phyloP scores from a whole-genome alignment of 2,329 filamentous ascomycete genomes.

The Cytospora mali region DNA sequence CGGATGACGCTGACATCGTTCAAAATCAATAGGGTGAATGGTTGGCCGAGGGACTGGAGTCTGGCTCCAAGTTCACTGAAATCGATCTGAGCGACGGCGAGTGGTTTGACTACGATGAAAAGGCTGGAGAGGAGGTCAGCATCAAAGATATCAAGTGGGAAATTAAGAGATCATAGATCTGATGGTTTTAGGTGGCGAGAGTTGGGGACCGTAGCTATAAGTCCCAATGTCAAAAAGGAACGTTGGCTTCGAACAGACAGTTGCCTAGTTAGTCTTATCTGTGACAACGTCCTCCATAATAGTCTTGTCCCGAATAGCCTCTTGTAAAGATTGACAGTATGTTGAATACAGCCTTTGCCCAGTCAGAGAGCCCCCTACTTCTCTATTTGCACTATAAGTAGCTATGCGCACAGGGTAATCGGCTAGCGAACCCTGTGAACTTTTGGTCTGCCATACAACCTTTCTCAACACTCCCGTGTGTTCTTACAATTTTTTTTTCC shows the following conservation, averaged over 20 bases:
- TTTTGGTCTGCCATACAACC: background rate
- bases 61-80: conserved; percentile 75
- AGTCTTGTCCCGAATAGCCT: too few relatives aligned
- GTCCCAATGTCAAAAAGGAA: background rate
- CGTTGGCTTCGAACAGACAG: background rate
- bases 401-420: conserved; percentile 3
- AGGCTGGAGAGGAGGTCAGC: conserved; percentile 86
- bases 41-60: conserved; percentile 80
- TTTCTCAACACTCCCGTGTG: background rate
- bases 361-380: background rate
- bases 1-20: conserved; percentile 22
- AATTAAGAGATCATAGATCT: conserved; percentile 68
- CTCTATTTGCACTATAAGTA: conserved; percentile 11
- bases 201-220: too few relatives aligned
- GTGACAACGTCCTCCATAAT: too few relatives aligned
- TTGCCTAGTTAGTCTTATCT: background rate
- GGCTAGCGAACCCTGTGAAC: background rate
- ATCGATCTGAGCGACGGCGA: conserved; percentile 89
- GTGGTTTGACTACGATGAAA: conserved; percentile 98
- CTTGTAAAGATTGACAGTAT: background rate
- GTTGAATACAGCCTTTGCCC: too few relatives aligned
- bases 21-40: conserved; percentile 81
- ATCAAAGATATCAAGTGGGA: conserved; percentile 90
- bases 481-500: background rate
- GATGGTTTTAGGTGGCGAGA: background rate